phyloP scores from a whole-genome alignment of 2,329 filamentous ascomycete genomes.

The Tolypocladium cylindrosporum region DNA sequence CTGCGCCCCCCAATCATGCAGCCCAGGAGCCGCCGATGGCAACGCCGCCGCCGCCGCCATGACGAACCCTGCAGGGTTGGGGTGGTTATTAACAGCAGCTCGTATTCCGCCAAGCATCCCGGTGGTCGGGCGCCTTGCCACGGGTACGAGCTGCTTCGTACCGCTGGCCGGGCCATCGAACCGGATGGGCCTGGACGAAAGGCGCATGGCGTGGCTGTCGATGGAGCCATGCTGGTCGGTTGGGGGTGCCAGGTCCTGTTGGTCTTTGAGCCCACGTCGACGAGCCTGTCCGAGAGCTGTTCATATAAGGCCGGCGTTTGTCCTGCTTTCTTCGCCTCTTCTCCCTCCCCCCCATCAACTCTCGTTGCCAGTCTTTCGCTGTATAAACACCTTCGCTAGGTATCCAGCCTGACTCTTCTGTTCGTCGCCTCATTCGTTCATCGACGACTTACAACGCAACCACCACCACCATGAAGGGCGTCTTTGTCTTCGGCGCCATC shows the following conservation, averaged over 20 bases:
- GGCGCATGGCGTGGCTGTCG: not conserved
- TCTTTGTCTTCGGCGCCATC: conserved; percentile 19
- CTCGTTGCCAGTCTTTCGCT: conserved; percentile 1
- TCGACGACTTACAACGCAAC: not conserved
- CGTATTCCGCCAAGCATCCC: not conserved
- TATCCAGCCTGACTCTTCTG: not conserved
- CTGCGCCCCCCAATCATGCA: not conserved
- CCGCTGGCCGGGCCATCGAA: not conserved
- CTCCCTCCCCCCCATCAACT: not conserved
- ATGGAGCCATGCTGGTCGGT: not conserved
- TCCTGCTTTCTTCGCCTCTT: not conserved
- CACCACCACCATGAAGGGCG: conserved; percentile 23
- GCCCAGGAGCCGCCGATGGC: not conserved
- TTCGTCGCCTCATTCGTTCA: not conserved
- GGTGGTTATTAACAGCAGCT: not conserved
- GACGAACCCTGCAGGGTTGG: not conserved
- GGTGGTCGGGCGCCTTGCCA: not conserved
- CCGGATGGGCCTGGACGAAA: not conserved
- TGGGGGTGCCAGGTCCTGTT: not conserved
- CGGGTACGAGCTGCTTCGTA: not conserved
- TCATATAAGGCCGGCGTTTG: not conserved
- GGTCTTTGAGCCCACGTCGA: not conserved
- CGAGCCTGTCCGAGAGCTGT: not conserved
- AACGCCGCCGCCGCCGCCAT: not conserved
- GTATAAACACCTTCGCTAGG: not conserved